A percentile compares a stretch with the other conserved stretches of the same genome.
Evolutionary conservation across 2,329 filamentous ascomycete species (phyloP).

Genomic region (Fusarium sarcochroum): DNA sequence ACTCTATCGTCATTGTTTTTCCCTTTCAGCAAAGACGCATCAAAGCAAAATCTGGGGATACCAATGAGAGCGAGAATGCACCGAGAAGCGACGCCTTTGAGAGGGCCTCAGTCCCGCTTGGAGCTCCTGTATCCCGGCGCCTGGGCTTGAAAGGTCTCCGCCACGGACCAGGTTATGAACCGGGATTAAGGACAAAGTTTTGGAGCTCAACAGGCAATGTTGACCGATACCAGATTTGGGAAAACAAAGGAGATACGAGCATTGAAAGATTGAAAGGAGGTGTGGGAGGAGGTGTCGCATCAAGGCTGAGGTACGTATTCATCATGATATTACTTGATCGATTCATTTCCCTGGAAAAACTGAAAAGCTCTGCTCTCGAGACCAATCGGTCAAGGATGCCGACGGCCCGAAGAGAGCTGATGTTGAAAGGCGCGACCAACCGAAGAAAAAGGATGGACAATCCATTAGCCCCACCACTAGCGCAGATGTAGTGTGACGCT

Average conservation of each 20-base stretch:
- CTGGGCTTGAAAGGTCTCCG: conserved; percentile 36
- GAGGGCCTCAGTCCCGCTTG: conserved; percentile 34
- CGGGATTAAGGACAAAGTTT: conserved; percentile 36
- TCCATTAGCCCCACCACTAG: not conserved
- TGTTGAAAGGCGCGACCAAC: conserved; percentile 41
- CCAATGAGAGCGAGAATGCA: conserved; percentile 44
- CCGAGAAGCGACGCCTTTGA: conserved; percentile 47
- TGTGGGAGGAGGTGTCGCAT: not conserved
- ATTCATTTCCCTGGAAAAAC: conserved; percentile 2
- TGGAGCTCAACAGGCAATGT: conserved; percentile 3
- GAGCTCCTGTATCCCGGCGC: conserved; percentile 31
- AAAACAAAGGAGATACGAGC: not conserved
- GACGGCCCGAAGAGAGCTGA: conserved; percentile 45
- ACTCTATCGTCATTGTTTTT: conserved; percentile 19
- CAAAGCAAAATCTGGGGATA: conserved; percentile 45
- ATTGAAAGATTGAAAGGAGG: not conserved
- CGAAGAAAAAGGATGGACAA: conserved; percentile 34
- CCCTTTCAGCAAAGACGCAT: conserved; percentile 8
- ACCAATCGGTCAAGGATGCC: conserved; percentile 32
- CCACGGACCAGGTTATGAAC: conserved; percentile 23
- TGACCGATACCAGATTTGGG: conserved; percentile 13
- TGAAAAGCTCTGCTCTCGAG: not conserved
- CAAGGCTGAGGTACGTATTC: conserved; percentile 9
- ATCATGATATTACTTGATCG: not conserved
- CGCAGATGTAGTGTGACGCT: conserved; percentile 11